These are phyloP conservation scores for Nannochloris sp. DNA, from an alignment of 139 green algal species.

Conservation along the genomic window DNA sequence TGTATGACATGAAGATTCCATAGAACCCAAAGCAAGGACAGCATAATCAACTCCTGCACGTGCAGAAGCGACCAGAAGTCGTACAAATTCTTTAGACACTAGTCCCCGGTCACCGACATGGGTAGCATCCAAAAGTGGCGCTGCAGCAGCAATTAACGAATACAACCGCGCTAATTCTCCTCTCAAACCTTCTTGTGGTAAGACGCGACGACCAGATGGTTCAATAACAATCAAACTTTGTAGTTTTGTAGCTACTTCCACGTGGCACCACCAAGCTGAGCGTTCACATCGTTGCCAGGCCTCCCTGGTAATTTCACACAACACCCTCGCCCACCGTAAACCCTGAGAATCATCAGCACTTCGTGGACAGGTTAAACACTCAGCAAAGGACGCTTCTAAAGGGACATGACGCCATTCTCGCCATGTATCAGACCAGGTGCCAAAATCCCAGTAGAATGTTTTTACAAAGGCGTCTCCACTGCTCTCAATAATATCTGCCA, in stretches of 20 bases:
- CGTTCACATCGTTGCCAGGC: conserved; percentile 38
- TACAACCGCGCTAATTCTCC: conserved; percentile 47
- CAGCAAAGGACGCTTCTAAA: conserved; percentile 21
- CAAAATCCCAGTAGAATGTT: conserved; percentile 74
- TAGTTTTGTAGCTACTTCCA: conserved; percentile 29
- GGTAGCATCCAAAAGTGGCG: conserved; percentile 17
- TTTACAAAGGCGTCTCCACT: neutral
- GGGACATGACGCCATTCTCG: conserved; percentile 42
- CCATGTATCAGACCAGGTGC: conserved; percentile 66
- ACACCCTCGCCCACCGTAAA: conserved; percentile 51
- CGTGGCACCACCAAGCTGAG: conserved; percentile 32
- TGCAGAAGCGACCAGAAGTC: conserved; percentile 15
- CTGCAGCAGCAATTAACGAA: conserved; percentile 33
- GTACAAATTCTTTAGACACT: conserved; percentile 26
- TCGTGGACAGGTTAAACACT: conserved; percentile 12
- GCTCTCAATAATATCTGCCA: conserved; percentile 3
- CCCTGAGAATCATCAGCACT: neutral
- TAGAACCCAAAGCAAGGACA: conserved; percentile 59
- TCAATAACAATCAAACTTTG: conserved; percentile 26
- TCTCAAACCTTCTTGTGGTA: conserved; percentile 1
- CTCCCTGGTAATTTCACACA: conserved; percentile 25
- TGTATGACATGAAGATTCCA: conserved; percentile 38
- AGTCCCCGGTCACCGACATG: conserved; percentile 17
- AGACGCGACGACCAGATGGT: conserved; percentile 13
- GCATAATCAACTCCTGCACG: conserved; percentile 15